Percentiles rank a stretch among this genome's conserved stretches.
Conservation (phyloP, 2,329 filamentous ascomycete genomes). For the Aspergillus felis region DNA sequence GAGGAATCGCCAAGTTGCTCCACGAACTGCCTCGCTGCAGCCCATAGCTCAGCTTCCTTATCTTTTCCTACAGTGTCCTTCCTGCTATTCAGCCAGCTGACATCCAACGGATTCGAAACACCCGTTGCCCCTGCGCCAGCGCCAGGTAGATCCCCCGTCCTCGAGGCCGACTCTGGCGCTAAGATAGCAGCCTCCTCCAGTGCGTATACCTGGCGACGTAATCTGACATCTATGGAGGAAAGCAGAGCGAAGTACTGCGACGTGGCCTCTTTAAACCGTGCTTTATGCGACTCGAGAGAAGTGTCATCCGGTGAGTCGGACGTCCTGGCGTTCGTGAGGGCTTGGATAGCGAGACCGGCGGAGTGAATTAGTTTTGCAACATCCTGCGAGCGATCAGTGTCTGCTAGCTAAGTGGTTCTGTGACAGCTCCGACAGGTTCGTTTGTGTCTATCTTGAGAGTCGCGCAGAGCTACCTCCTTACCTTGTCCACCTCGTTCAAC, state of each 20-base stretch:
- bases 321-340: slow-evolving; percentile 53
- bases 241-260: slow-evolving; percentile 67
- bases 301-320: slow-evolving; percentile 32
- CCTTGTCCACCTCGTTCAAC: slow-evolving; percentile 72
- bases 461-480: slow-evolving; percentile 25
- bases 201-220: slow-evolving; percentile 72
- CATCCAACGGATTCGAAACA: slow-evolving; percentile 63
- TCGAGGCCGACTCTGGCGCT: slow-evolving; percentile 38
- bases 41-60: slow-evolving; percentile 80
- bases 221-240: slow-evolving; percentile 68
- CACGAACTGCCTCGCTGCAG: slow-evolving; percentile 55
- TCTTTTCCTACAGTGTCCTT: slow-evolving; percentile 76
- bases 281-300: slow-evolving; percentile 53
- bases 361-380: slow-evolving; percentile 54
- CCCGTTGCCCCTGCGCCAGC: slow-evolving; percentile 23
- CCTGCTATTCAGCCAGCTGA: slow-evolving; percentile 84
- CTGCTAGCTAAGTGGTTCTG: background rate
- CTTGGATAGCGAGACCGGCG: slow-evolving; percentile 60
- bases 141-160: slow-evolving; percentile 27
- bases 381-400: slow-evolving; percentile 33
- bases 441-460: background rate
- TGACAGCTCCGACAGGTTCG: background rate
- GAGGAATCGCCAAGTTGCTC: slow-evolving; percentile 32
- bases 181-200: slow-evolving; percentile 79
- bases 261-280: slow-evolving; percentile 54